Base-by-base conservation (phyloP, 1,284 basidiomycete species). In the Athelia psychrophila region DNA sequence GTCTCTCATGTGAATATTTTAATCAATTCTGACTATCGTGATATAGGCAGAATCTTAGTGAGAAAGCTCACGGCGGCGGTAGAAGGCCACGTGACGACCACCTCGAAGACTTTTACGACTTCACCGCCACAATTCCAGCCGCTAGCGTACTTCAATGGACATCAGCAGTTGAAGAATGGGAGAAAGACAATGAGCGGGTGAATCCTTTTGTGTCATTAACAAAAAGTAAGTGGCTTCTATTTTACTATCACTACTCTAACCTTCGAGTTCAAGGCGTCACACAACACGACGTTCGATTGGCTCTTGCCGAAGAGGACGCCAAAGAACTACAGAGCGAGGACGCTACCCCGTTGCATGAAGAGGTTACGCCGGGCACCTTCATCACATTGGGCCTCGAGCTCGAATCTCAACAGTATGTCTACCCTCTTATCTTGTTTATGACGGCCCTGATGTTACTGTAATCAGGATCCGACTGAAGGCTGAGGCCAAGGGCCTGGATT, bases 341-440 rank as follows among this genome's bases (percentile, higher is more conserved):
- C 12, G 40, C 19, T 0, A 8, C 52, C 2, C 44, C 51, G 2
- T 48, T 45, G 1, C 53, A 57, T 30, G 52, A 58, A 4, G 20
- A 15, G 10, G 48, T 54, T 2, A 25, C 59, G 1, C 50, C 54
- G 1, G 47, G 25, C 10, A 47, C 46, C 0, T 60, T 64, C 44
- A 3, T 64, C 2, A 46, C 49, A 13, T 25, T 54, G 2, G 60
- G 60, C 8, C 25, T 64, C 1, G 62, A 64, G 15, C 36, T 64
- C 1, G 60, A 63, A 40, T 54, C 54, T 6, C 51, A 58, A 30
- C 56, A 58, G 62, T 62, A 51, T 2, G 50, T 51, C 12, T 15
- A 12, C 12, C 42, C 10, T 12, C 10, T 13, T 12, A 15, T 22
- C 55, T 20, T 10, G 22, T 15, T 13, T 10, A 13, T 16, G 51